phyloP scores from a whole-genome alignment of 768 basidiomycete species.

The Lentinula raphanica region DNA sequence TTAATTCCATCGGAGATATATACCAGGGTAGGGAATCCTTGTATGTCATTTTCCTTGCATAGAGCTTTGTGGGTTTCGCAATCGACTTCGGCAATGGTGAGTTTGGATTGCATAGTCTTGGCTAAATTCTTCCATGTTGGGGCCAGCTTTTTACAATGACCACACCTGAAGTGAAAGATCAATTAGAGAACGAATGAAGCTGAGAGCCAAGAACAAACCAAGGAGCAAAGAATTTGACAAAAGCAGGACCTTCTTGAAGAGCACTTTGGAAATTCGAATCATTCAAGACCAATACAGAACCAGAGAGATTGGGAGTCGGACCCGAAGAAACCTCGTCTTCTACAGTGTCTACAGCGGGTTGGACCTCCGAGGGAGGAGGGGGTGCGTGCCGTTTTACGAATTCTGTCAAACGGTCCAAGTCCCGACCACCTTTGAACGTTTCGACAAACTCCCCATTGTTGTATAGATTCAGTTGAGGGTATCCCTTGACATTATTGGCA shows the following conservation, averaged over 20 bases:
- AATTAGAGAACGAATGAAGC: background rate
- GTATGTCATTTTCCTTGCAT: slow-evolving; percentile 62
- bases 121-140: slow-evolving; percentile 80
- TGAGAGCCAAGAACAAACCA: slow-evolving; percentile 44
- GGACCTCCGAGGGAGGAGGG: slow-evolving; percentile 16
- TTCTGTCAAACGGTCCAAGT: slow-evolving; percentile 45
- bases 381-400: slow-evolving; percentile 46
- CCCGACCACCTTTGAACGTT: slow-evolving; percentile 49
- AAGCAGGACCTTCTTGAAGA: slow-evolving; percentile 36
- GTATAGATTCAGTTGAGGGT: slow-evolving; percentile 75
- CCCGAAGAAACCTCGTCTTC: slow-evolving; percentile 5
- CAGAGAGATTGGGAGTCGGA: slow-evolving; percentile 25
- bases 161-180: slow-evolving; percentile 52
- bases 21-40: slow-evolving; percentile 80
- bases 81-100: slow-evolving; percentile 82
- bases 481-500: slow-evolving; percentile 61
- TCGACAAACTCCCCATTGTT: slow-evolving; percentile 57
- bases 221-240: slow-evolving; percentile 80
- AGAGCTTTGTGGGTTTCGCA: slow-evolving; percentile 72
- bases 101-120: slow-evolving; percentile 55
- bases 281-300: slow-evolving; percentile 33
- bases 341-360: background rate
- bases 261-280: slow-evolving; percentile 33
- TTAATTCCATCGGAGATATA: slow-evolving; percentile 57
- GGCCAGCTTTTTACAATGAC: slow-evolving; percentile 93